phyloP scores from a whole-genome alignment of 352 stramenopile species.

The Globisporangium perplexum region DNA sequence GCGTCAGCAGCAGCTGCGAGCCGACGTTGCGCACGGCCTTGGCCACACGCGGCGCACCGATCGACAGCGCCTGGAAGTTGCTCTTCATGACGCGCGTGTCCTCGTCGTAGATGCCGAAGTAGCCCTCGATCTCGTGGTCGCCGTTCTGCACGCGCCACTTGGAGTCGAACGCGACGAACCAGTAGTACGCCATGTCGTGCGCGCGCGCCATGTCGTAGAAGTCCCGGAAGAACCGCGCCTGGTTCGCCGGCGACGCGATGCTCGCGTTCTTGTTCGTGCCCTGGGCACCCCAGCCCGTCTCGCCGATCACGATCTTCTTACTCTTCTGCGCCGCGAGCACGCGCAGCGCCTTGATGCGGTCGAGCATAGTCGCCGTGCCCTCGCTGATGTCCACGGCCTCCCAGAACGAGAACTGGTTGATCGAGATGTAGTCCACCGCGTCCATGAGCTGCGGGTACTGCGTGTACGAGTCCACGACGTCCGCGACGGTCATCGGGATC shows the following conservation, averaged over 20 bases:
- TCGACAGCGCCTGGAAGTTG: conserved; percentile 40
- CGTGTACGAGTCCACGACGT: conserved; percentile 69
- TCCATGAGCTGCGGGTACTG: conserved; percentile 48
- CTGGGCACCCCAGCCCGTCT: conserved; percentile 58
- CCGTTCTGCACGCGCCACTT: conserved; percentile 43
- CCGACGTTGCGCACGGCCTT: conserved; percentile 17
- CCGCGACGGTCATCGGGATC: conserved; percentile 59
- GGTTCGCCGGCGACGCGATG: conserved; percentile 38
- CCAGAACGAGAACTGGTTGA: conserved; percentile 84
- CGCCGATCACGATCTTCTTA: conserved; percentile 65
- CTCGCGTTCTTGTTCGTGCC: conserved; percentile 24
- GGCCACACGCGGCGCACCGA: conserved; percentile 22
- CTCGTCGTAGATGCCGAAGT: conserved; percentile 61
- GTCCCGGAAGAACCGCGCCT: conserved; percentile 64
- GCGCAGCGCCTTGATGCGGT: conserved; percentile 47
- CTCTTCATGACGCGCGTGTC: conserved; percentile 42
- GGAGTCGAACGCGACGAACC: conserved; percentile 67
- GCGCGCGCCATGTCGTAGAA: conserved; percentile 51
- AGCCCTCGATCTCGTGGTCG: conserved; percentile 42
- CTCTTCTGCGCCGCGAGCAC: conserved; percentile 30
- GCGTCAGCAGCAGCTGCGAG: conserved; percentile 15
- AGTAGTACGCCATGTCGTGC: conserved; percentile 63
- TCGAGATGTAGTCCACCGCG: conserved; percentile 57
- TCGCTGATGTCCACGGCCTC: conserved; percentile 43
- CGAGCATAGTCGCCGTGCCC: conserved; percentile 36